These are phyloP conservation scores for Sonneratia caseolaris DNA, from an alignment of 345 rosid genomes.

Conservation along the genomic window DNA sequence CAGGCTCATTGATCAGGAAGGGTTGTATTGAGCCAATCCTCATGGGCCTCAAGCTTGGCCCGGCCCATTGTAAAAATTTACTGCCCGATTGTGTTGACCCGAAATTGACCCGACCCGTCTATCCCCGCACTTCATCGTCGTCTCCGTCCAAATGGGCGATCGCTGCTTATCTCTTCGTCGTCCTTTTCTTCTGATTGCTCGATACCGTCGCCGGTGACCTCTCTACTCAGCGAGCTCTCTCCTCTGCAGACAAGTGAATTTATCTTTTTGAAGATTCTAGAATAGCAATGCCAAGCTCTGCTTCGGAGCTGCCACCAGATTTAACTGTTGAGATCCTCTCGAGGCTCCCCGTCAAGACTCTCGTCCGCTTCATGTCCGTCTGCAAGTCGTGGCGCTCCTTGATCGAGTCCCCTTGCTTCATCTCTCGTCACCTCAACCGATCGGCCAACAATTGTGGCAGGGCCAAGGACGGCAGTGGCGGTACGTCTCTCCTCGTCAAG, in stretches of 20 bases:
- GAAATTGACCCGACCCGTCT: too few relatives aligned
- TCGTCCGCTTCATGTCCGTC: constrained; percentile 11
- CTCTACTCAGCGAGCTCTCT: not conserved
- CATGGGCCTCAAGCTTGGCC: too few relatives aligned
- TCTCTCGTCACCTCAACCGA: not conserved
- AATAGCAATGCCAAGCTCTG: not conserved
- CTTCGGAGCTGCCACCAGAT: not conserved
- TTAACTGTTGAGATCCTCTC: not conserved
- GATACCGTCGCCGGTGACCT: not conserved
- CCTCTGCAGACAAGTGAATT: not conserved
- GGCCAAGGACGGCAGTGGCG: not conserved
- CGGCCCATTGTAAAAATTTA: too few relatives aligned
- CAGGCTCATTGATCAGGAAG: too few relatives aligned
- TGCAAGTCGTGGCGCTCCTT: constrained; percentile 4
- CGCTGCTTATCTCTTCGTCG: too few relatives aligned
- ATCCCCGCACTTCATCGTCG: too few relatives aligned
- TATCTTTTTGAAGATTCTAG: not conserved
- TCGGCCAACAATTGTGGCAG: not conserved
- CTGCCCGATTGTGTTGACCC: too few relatives aligned
- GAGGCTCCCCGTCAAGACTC: constrained; percentile 6
- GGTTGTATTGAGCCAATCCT: too few relatives aligned
- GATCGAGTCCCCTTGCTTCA: not conserved
- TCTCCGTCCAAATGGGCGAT: too few relatives aligned
- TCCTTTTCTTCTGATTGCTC: not conserved
- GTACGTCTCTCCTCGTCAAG: not conserved